These are phyloP conservation scores for Marasmius oreades DNA, from an alignment of 1,284 basidiomycete genomes.

Conservation along the genomic window DNA sequence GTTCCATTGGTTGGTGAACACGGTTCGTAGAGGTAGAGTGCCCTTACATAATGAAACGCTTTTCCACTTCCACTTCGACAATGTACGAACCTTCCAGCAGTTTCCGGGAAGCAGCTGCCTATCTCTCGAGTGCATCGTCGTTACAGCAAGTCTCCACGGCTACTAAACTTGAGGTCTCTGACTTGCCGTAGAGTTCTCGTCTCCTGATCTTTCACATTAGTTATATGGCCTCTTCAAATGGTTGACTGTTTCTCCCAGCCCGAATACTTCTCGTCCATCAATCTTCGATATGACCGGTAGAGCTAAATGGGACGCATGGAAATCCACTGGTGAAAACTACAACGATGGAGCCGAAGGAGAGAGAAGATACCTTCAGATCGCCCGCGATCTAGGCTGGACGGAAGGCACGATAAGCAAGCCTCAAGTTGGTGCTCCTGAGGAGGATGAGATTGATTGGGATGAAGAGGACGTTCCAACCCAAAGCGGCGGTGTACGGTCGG, in stretches of 20 bases:
- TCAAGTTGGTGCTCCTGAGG: slow-evolving; percentile 24
- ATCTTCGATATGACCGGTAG: slow-evolving; percentile 78
- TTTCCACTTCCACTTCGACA: not conserved
- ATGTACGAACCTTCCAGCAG: slow-evolving; percentile 38
- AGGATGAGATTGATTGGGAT: slow-evolving; percentile 33
- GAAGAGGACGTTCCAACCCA: slow-evolving; percentile 28
- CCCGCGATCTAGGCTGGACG: slow-evolving; percentile 65
- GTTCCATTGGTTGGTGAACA: slow-evolving; percentile 16
- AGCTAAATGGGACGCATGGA: slow-evolving; percentile 91
- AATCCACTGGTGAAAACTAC: slow-evolving; percentile 47
- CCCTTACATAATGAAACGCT: slow-evolving; percentile 18
- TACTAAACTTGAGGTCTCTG: slow-evolving; percentile 71
- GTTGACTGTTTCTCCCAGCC: slow-evolving; percentile 55
- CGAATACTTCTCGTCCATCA: slow-evolving; percentile 64
- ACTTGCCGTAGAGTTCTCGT: slow-evolving; percentile 13
- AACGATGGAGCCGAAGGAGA: slow-evolving; percentile 43
- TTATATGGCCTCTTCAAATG: slow-evolving; percentile 87
- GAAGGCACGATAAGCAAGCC: slow-evolving; percentile 28
- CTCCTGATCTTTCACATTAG: slow-evolving; percentile 40
- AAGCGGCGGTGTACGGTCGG: slow-evolving; percentile 33
- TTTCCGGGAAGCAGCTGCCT: slow-evolving; percentile 61
- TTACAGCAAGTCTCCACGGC: slow-evolving; percentile 49
- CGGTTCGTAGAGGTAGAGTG: not conserved
- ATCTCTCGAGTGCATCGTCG: slow-evolving; percentile 55
- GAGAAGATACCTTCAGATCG: slow-evolving; percentile 68